Base-by-base conservation (phyloP, 257 asterid genomes). In the Rhazya stricta region DNA sequence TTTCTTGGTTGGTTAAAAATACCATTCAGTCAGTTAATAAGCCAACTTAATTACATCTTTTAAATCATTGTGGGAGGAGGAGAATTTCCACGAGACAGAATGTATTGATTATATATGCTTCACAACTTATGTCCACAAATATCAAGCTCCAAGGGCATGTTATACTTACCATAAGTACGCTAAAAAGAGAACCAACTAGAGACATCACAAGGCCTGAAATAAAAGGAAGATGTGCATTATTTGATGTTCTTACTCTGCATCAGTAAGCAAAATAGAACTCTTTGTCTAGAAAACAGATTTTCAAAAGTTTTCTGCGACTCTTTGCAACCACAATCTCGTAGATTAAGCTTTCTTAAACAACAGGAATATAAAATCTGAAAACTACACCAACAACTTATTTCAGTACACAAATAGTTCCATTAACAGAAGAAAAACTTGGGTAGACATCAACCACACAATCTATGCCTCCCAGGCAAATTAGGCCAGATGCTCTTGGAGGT, bases 131-230 rank as follows among this genome's bases (percentile, higher is more conserved):
- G 0, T 9, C 62, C 29, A 56, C 7, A 58, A 57, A 60, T 50
- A 54, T 60, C 27, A 42, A 66, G 15, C 72, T 43, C 30, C 25
- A 67, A 21, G 32, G 30, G 79, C 34, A 3, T 27, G 54, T 41
- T 39, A 42, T 57, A 79, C 88, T 85, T 83, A 93, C 96, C 97
- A 91, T 85, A 41, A 93, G 88, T 73, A 91, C 75, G 69, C 97
- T 90, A 71, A 90, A 84, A 76, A 93, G 88, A 23, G 97, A 93
- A 61, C 97, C 98, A 76, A 89, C 84, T 75, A 93, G 80, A 79
- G 98, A 88, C 97, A 91, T 93, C 87, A 91, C 86, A 32, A 86
- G 86, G 81, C 96, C 96, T 93, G 89, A 81, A 83, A 78, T 70
- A 37, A 67, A 72, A 42, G 61, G 30, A 69, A 73, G 30, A 66